phyloP scores from a whole-genome alignment of 345 rosid species.

The Xanthoceras sorbifolium region DNA sequence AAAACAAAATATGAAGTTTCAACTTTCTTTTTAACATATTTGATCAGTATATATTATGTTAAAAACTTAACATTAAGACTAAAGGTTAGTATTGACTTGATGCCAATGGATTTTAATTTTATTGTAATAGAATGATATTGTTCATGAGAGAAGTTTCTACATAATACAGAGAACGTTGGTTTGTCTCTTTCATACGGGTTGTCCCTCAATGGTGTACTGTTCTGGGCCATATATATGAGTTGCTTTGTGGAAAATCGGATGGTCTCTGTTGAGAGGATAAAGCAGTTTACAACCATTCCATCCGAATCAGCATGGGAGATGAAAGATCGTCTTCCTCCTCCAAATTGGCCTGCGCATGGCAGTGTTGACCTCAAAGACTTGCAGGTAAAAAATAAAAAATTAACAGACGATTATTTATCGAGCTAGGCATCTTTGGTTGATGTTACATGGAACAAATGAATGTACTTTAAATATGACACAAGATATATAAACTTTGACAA shows the following conservation, averaged over 20 bases:
- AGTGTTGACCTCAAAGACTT: slow-evolving; percentile 72
- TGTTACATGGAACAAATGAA: background rate
- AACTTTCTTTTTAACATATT: no score
- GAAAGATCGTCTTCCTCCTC: slow-evolving; percentile 60
- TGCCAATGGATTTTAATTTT: background rate
- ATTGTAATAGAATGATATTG: no score
- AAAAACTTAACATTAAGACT: background rate
- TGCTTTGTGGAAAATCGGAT: slow-evolving; percentile 90
- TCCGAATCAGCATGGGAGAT: slow-evolving; percentile 81
- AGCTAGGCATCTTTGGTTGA: background rate
- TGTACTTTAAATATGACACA: background rate
- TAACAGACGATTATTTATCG: background rate
- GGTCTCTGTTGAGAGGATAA: slow-evolving; percentile 93
- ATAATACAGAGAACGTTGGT: slow-evolving; percentile 74
- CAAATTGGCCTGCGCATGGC: slow-evolving; percentile 78
- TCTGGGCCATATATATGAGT: slow-evolving; percentile 76
- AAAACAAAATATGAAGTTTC: no score
- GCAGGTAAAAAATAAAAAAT: slow-evolving; percentile 67
- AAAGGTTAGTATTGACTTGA: background rate
- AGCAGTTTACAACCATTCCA: slow-evolving; percentile 78
- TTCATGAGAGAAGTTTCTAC: slow-evolving; percentile 5
- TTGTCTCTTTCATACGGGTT: slow-evolving; percentile 88
- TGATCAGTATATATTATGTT: no score
- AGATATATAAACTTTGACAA: slow-evolving; percentile 7
- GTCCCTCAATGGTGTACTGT: slow-evolving; percentile 80